Conservation (phyloP, 169 alveolate genomes). For the Plasmodium gaboni region DNA sequence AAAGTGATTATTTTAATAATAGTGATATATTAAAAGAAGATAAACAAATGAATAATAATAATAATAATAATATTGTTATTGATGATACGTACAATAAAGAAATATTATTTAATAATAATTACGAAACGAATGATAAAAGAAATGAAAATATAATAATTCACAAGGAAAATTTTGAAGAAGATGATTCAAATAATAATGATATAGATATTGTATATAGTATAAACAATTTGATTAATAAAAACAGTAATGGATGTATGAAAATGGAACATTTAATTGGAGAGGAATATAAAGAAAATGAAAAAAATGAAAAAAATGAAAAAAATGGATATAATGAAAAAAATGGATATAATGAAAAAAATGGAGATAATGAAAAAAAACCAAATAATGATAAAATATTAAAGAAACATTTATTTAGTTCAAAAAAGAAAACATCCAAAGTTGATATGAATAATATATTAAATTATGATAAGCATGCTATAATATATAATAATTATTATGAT, state of each 20-base stretch:
- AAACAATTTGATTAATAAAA: not conserved
- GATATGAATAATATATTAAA: not conserved
- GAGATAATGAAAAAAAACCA: too few relatives aligned
- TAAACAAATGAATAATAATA: not conserved
- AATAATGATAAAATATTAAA: too few relatives aligned
- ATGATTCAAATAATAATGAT: not conserved
- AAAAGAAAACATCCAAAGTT: constrained; percentile 13
- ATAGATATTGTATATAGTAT: not conserved
- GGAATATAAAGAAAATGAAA: not conserved
- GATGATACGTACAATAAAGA: not conserved
- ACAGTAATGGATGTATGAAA: not conserved
- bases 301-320: not conserved
- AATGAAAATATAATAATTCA: not conserved
- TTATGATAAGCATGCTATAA: constrained; percentile 14
- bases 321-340: not conserved
- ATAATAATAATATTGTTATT: not conserved
- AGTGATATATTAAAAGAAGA: not conserved
- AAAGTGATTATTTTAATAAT: not conserved
- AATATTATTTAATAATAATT: not conserved
- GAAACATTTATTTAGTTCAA: not conserved
- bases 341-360: not conserved
- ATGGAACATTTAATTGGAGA: not conserved
- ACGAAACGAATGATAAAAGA: not conserved
- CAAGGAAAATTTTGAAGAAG: not conserved
- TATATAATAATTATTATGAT: constrained; percentile 37